These are phyloP conservation scores for Luffa aegyptiaca DNA, from an alignment of 306 rosid genomes.

Conservation along the genomic window DNA sequence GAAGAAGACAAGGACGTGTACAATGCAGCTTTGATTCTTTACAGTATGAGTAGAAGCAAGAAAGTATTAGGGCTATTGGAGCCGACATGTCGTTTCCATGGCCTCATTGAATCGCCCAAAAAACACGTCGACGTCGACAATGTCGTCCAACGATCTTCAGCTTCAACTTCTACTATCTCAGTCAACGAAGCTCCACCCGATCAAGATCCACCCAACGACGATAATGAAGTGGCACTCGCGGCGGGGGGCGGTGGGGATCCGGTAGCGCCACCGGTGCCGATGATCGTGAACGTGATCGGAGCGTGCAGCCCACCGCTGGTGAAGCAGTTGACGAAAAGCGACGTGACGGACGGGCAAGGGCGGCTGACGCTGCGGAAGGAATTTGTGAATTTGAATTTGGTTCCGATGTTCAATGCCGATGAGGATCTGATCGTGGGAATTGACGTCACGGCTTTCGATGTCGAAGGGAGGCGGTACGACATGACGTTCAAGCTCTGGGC, in stretches of 20 bases:
- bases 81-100: background rate
- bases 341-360: background rate
- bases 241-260: background rate
- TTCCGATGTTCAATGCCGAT: background rate
- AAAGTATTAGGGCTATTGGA: background rate
- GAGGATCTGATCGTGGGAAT: background rate
- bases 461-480: background rate
- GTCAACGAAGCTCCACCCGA: background rate
- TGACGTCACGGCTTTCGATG: background rate
- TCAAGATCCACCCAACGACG: background rate
- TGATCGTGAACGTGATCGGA: background rate
- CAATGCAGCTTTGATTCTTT: background rate
- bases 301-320: background rate
- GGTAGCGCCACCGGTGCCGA: background rate
- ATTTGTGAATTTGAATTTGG: background rate
- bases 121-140: background rate
- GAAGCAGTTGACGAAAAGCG: background rate
- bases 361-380: background rate
- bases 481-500: background rate
- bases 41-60: no score
- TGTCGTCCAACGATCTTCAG: background rate
- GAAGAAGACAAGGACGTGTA: background rate
- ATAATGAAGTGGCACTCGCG: background rate
- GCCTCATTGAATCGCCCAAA: background rate
- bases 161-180: background rate